Evolutionary conservation across 257 asterid species (phyloP), one percentile per base, ranked within the genome.

Genomic region (Coffea canephora): DNA sequence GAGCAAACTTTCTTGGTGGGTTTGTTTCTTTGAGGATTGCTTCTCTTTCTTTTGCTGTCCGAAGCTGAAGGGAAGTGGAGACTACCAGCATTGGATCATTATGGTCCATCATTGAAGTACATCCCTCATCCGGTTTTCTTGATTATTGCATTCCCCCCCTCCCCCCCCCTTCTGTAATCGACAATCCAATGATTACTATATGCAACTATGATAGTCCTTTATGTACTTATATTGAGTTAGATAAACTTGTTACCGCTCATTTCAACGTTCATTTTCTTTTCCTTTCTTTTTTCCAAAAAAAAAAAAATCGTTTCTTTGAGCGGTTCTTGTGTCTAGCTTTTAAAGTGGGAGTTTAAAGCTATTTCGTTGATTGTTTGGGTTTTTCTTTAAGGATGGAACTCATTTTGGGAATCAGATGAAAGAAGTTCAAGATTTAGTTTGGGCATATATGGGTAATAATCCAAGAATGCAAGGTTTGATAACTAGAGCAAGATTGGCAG

Each of bases 401-500:
- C 48, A 12, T 55, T 67, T 19, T 57, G 65, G 27, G 27, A 21
- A 8, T 54, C 23, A 18, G 45, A 70, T 76, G 70, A n/a, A 1
- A 74, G 69, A 75, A 59, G 36, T 73, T 73, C 27, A 59, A 68
- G 18, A 61, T 27, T 27, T 27, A 46, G 71, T 61, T 18, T 55
- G 27, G 27, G 1, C 21, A 57, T 57, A 57, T 71, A 12, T n/a
- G 85, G 57, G 78, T 49, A 59, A 49, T 49, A 59, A 49, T 52
- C 77, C 46, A 52, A 82, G 49, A 45, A 85, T 86, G 91, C 77
- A 84, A 82, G 87, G 79, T 78, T 72, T 86, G 49, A 86, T 65
- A 69, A 81, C 84, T 34, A 94, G 87, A 81, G 54, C 85, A 66
- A 78, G 91, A 87, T 88, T 92, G 71, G 90, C 78, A 13, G 77